phyloP scores from a whole-genome alignment of 371 early-diverging fungal genomes.

The Entomophthora muscae region DNA sequence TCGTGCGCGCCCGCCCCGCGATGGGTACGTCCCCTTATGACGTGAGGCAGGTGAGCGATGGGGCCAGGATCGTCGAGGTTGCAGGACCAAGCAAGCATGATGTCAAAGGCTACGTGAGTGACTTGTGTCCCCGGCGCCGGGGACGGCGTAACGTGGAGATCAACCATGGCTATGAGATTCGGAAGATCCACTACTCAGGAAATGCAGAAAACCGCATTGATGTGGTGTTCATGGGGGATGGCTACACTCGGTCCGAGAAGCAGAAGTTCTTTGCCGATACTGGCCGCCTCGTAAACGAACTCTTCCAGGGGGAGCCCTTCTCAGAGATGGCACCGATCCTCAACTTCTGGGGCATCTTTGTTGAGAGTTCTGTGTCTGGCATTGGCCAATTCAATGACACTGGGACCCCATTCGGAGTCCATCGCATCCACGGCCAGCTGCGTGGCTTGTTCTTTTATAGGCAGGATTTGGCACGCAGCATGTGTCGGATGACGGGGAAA shows the following conservation, averaged over 20 bases:
- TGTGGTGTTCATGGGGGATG: conserved; percentile 44
- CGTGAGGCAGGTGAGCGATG: too few relatives aligned
- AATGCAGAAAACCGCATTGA: conserved; percentile 28
- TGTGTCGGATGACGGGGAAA: neutral
- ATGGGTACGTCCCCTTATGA: too few relatives aligned
- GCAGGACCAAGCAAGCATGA: too few relatives aligned
- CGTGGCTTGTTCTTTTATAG: too few relatives aligned
- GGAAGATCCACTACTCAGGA: conserved; percentile 18
- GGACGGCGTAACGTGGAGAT: too few relatives aligned
- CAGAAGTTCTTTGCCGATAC: conserved; percentile 28
- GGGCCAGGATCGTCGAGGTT: too few relatives aligned
- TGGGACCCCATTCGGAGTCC: conserved; percentile 32
- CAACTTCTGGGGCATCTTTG: conserved; percentile 34
- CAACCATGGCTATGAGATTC: too few relatives aligned
- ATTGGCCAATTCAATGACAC: conserved; percentile 26
- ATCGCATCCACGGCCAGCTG: conserved; percentile 35
- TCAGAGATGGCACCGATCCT: conserved; percentile 24
- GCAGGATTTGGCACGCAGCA: neutral
- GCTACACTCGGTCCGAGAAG: conserved; percentile 25
- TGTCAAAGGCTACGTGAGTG: too few relatives aligned
- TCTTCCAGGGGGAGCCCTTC: conserved; percentile 31
- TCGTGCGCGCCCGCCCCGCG: too few relatives aligned
- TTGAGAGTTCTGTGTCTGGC: conserved; percentile 25
- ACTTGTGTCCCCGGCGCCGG: too few relatives aligned
- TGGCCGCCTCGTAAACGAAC: conserved; percentile 26